These are phyloP conservation scores for Croton setiger DNA, from an alignment of 441 rosid species.

Conservation along the genomic window DNA sequence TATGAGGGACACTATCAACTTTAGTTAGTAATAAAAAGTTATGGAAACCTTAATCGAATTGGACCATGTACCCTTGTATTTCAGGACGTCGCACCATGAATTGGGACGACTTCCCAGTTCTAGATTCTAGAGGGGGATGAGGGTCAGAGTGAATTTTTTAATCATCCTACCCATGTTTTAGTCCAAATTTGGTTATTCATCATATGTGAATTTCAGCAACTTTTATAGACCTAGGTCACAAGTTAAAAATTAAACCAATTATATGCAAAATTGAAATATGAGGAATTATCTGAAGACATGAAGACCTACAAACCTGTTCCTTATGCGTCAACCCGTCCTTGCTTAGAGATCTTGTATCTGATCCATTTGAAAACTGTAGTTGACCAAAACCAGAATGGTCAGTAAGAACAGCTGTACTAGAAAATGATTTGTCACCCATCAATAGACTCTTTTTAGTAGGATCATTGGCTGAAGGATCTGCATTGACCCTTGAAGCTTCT, in stretches of 20 bases:
- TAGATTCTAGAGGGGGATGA: background rate
- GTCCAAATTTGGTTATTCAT: background rate
- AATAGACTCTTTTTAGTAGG: slow-evolving; percentile 31
- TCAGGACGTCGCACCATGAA: no score
- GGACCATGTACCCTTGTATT: no score
- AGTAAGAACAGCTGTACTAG: slow-evolving; percentile 23
- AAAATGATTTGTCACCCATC: slow-evolving; percentile 31
- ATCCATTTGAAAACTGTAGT: slow-evolving; percentile 29
- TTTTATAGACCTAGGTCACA: no score
- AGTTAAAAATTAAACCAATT: background rate
- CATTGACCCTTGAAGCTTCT: slow-evolving; percentile 36
- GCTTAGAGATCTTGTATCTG: slow-evolving; percentile 38
- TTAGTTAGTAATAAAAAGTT: no score
- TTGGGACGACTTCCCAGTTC: no score
- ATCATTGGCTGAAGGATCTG: slow-evolving; percentile 34
- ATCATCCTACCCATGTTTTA: background rate
- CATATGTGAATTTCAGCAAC: background rate
- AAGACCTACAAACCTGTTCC: slow-evolving; percentile 50
- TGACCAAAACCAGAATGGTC: slow-evolving; percentile 32
- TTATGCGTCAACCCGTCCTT: slow-evolving; percentile 36
- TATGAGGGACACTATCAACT: no score
- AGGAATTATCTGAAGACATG: background rate
- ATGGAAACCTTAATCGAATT: no score
- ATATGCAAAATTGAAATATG: background rate
- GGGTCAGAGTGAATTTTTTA: background rate